These are phyloP conservation scores for Heliocybe sulcata DNA, from an alignment of 1,284 basidiomycete species.

Conservation along the genomic window DNA sequence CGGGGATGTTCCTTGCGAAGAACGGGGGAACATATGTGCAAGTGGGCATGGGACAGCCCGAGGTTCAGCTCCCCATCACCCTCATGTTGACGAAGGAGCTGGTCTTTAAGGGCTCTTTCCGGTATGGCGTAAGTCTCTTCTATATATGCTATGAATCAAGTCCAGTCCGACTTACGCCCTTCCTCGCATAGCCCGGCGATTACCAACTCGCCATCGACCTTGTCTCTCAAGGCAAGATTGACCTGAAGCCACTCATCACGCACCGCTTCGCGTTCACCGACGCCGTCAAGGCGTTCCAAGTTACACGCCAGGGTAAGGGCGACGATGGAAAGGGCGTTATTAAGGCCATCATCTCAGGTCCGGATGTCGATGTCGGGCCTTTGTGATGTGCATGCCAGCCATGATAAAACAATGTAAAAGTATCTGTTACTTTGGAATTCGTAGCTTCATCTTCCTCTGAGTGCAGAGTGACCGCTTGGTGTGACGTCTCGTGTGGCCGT, in stretches of 20 bases:
- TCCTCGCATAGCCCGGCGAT: slow-evolving; percentile 57
- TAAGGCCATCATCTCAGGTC: slow-evolving; percentile 74
- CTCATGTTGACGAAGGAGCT: slow-evolving; percentile 70
- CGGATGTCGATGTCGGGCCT: slow-evolving; percentile 34
- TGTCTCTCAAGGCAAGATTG: slow-evolving; percentile 70
- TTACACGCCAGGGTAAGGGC: slow-evolving; percentile 74
- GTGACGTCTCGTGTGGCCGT: no score
- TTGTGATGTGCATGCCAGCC: no score
- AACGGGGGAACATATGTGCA: slow-evolving; percentile 71
- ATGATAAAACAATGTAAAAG: no score
- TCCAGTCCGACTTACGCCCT: background rate
- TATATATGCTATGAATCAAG: background rate
- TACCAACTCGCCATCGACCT: slow-evolving; percentile 84
- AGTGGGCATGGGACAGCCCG: slow-evolving; percentile 68
- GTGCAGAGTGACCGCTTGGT: no score
- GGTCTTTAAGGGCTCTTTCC: slow-evolving; percentile 80
- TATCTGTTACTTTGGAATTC: no score
- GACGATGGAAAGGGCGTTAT: slow-evolving; percentile 69
- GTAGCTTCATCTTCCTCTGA: no score
- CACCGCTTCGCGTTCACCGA: slow-evolving; percentile 77
- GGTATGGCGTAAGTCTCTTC: slow-evolving; percentile 59
- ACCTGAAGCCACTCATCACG: slow-evolving; percentile 86
- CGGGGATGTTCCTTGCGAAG: slow-evolving; percentile 70
- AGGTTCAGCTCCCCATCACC: slow-evolving; percentile 57
- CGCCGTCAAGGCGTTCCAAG: slow-evolving; percentile 76